phyloP scores from a whole-genome alignment of 2,329 filamentous ascomycete genomes.

The Chrysoporthe austroafricana region DNA sequence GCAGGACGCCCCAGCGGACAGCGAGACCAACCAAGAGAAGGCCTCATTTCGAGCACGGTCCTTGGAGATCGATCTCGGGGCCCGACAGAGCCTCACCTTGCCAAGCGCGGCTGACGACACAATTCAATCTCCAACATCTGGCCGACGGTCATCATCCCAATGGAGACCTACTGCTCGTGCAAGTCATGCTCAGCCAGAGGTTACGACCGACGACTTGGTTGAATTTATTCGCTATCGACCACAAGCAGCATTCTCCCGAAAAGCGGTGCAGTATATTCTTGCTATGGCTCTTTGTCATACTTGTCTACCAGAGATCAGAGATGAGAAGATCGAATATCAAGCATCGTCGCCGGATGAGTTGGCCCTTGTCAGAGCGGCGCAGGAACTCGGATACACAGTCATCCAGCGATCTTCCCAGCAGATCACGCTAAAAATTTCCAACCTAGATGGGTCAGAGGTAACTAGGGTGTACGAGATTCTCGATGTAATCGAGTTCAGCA shows the following conservation, averaged over 20 bases:
- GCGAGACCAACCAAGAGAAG: constrained; percentile 27
- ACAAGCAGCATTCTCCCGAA: constrained; percentile 75
- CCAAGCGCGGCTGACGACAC: constrained; percentile 29
- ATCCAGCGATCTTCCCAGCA: constrained; percentile 73
- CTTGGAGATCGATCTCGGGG: background rate
- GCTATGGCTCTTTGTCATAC: constrained; percentile 89
- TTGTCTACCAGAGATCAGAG: constrained; percentile 78
- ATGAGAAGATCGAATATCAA: constrained; percentile 70
- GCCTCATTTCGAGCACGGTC: constrained; percentile 36
- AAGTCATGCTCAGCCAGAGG: constrained; percentile 56
- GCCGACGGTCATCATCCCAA: constrained; percentile 52
- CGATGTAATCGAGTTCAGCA: constrained; percentile 90
- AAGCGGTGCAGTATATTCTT: constrained; percentile 81
- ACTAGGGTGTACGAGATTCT: constrained; percentile 73
- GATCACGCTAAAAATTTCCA: constrained; percentile 57
- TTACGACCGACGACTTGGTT: constrained; percentile 74
- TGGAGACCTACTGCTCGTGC: constrained; percentile 54
- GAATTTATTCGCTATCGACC: constrained; percentile 78
- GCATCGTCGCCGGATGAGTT: constrained; percentile 90
- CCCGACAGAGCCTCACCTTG: constrained; percentile 22
- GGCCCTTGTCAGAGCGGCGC: constrained; percentile 80
- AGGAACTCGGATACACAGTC: constrained; percentile 81
- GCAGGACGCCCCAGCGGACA: constrained; percentile 18
- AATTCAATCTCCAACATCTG: constrained; percentile 38
- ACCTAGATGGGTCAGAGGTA: constrained; percentile 39